Evolutionary conservation across 1,284 basidiomycete genomes (phyloP).

Genomic region (Tilletia setariae): DNA sequence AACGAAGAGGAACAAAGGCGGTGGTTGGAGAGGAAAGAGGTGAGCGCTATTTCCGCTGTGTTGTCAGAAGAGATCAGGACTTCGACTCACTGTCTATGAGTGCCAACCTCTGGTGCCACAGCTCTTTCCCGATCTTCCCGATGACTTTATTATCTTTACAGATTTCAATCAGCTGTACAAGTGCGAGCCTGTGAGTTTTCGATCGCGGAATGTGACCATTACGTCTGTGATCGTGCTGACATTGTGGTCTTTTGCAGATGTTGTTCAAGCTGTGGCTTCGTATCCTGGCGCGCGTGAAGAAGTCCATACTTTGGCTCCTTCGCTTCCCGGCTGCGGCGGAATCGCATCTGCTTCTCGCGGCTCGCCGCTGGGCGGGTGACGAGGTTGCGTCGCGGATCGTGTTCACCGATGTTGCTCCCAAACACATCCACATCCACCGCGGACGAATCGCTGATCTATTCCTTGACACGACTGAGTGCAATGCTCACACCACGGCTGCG

Average conservation of each 20-base stretch:
- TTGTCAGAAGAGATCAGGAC: no score
- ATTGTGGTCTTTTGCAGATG: constrained; percentile 35
- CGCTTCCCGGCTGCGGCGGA: constrained; percentile 65
- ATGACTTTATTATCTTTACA: constrained; percentile 61
- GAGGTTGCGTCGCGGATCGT: constrained; percentile 62
- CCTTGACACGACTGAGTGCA: constrained; percentile 67
- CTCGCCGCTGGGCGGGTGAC: constrained; percentile 61
- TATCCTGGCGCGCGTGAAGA: constrained; percentile 61
- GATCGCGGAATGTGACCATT: background rate
- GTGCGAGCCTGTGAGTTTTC: constrained; percentile 32
- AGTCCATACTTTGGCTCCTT: constrained; percentile 65
- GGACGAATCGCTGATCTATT: constrained; percentile 64
- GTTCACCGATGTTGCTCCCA: constrained; percentile 64
- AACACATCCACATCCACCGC: constrained; percentile 63
- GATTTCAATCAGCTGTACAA: constrained; percentile 65
- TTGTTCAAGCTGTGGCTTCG: constrained; percentile 64
- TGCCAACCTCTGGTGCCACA: constrained; percentile 48
- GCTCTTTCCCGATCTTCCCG: constrained; percentile 59
- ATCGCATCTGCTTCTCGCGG: constrained; percentile 60
- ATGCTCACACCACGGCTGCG: constrained; percentile 65
- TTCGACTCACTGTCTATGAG: no score
- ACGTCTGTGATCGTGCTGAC: background rate
- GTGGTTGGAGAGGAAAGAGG: constrained; percentile 56
- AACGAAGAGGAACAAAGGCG: constrained; percentile 60
- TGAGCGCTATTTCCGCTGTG: background rate